Evolutionary conservation across 78 protist genomes (phyloP).

Genomic region (Cyanophora paradoxa): DNA sequence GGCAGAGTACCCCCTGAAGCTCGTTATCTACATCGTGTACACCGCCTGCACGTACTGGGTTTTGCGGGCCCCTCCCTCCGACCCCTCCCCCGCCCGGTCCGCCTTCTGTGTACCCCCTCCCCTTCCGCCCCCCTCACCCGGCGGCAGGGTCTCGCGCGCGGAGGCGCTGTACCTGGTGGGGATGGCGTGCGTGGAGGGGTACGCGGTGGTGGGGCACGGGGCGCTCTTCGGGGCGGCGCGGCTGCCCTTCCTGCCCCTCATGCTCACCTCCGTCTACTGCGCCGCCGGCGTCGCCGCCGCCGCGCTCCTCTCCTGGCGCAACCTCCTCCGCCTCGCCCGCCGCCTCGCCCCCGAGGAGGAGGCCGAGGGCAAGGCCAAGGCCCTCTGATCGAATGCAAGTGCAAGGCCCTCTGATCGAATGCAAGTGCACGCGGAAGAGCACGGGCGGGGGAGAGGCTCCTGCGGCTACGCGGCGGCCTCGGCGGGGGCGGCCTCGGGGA

Average conservation of each 20-base stretch:
- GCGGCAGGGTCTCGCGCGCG: background rate
- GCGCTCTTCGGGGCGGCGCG: background rate
- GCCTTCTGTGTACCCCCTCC: background rate
- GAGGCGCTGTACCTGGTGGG: background rate
- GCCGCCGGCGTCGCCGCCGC: conserved; percentile 19
- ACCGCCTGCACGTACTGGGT: too few relatives aligned
- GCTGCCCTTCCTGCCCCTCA: conserved; percentile 41
- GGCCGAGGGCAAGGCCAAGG: too few relatives aligned
- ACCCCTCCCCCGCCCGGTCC: background rate
- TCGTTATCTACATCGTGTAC: background rate
- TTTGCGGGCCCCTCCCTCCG: too few relatives aligned
- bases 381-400: too few relatives aligned
- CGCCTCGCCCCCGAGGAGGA: too few relatives aligned
- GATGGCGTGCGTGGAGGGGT: background rate
- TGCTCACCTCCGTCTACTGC: conserved; percentile 22
- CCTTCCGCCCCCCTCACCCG: background rate
- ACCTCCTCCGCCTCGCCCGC: too few relatives aligned
- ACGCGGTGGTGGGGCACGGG: background rate
- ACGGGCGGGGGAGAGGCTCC: too few relatives aligned
- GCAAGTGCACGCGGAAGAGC: too few relatives aligned
- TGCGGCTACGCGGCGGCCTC: too few relatives aligned
- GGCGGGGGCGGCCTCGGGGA: too few relatives aligned
- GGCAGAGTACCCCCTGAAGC: background rate
- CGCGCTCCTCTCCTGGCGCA: too few relatives aligned
- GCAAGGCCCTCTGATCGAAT: too few relatives aligned